Evolutionary conservation across 1,139 yeast genomes (phyloP), one percentile per base, ranked within the genome.

Genomic region (Geotrichum fermentans): DNA sequence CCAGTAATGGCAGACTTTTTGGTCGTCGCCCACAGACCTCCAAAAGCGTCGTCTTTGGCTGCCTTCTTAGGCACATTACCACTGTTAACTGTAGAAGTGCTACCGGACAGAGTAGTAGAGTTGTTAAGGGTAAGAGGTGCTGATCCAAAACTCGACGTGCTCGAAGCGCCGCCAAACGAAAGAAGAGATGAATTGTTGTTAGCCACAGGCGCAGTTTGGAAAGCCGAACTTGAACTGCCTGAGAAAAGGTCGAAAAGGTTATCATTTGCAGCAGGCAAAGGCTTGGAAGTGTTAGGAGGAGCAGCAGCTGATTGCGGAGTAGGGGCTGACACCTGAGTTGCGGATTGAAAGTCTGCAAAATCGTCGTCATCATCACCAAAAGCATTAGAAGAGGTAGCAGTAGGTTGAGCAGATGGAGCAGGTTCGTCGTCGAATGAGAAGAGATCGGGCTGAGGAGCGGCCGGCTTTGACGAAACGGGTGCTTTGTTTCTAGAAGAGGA

Each of bases 301-400:
- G 17, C 28, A 7, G 36, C 28, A 11, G 35, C 14, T 6, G 28
- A 24, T 24, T 6, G 6, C 16, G 22, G 24, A 50, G 69, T 37
- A 50, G 61, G 16, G 11, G 58, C 52, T 6, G 58, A 34, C 4
- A 62, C 51, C 0, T 67, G 61, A 4, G 70, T 61, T 3, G 96
- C 95, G 48, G 86, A 80, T 67, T 90, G 97, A 75, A 90, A 90
- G 58, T 92, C 97, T 56, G 87, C 96, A 67, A 90, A 90, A 39
- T 90, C 97, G 59, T 89, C 97, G 56, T 85, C 95, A 40, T 82
- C 88, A 38, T 80, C 70, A 2, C 58, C 62, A n/a, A n/a, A n/a
- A 8, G 61, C 54, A 17, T 30, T 13, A 18, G 43, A 21, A 40
- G 43, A 7, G 11, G 14, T 24, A 20, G 55, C 40, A 6, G 52